A percentile compares a stretch with the other conserved stretches of the same genome.
These are phyloP conservation scores for Hypoxylon sp. DNA, from an alignment of 2,329 filamentous ascomycete species.

Conservation along the genomic window DNA sequence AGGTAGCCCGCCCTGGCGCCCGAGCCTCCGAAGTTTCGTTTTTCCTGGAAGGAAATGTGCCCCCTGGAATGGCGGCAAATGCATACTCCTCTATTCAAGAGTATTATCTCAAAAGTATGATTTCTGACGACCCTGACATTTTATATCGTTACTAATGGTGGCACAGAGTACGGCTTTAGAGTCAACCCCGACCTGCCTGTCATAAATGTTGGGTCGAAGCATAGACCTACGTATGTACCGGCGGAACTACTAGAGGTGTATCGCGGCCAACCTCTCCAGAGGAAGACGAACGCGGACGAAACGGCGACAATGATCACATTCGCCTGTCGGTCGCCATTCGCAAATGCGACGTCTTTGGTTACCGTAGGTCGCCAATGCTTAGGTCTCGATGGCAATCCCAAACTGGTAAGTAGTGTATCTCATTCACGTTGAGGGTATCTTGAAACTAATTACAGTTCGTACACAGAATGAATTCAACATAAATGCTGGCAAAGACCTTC, in stretches of 20 bases:
- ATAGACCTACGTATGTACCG: conserved; percentile 72
- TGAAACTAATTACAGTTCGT: conserved; percentile 10
- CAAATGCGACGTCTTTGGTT: conserved; percentile 76
- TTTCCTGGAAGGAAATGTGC: conserved; percentile 44
- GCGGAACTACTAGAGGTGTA: conserved; percentile 73
- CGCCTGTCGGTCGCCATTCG: conserved; percentile 73
- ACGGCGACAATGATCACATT: conserved; percentile 77
- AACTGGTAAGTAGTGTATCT: conserved; percentile 55
- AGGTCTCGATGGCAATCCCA: conserved; percentile 63
- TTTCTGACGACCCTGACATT: background rate
- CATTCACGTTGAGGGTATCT: background rate
- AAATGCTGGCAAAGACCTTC: conserved; percentile 67
- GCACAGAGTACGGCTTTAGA: conserved; percentile 44
- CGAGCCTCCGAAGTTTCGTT: conserved; percentile 51
- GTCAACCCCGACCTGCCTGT: conserved; percentile 63
- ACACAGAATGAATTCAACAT: conserved; percentile 68
- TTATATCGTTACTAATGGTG: conserved; percentile 28
- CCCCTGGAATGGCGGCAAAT: conserved; percentile 46
- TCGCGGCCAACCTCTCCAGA: conserved; percentile 71
- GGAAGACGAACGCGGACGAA: conserved; percentile 70
- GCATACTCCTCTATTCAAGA: conserved; percentile 54
- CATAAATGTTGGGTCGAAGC: conserved; percentile 71
- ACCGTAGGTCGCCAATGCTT: conserved; percentile 68
- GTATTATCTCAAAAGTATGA: conserved; percentile 60
- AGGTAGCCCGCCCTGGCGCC: conserved; percentile 44